phyloP scores from a whole-genome alignment of 176 grass and related monocot genomes.

The Musa acuminata region DNA sequence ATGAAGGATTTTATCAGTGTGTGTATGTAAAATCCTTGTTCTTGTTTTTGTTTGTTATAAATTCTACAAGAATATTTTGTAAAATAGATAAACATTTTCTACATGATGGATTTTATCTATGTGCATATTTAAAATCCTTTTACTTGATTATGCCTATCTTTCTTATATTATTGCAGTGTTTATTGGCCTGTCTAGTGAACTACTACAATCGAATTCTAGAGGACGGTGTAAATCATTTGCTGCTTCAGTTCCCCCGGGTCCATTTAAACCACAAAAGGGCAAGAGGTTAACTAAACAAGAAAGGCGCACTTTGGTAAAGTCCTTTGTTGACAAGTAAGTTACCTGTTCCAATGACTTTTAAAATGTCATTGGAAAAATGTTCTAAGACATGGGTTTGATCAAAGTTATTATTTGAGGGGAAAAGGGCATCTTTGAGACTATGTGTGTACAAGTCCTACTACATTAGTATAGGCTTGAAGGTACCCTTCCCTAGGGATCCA shows the following conservation, averaged over 20 bases:
- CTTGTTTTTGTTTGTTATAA: too few relatives aligned
- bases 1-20: too few relatives aligned
- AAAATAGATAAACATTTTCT: too few relatives aligned
- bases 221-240: background rate
- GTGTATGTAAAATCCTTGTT: too few relatives aligned
- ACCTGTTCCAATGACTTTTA: background rate
- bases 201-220: background rate
- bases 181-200: background rate
- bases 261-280: background rate
- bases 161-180: conserved; percentile 1
- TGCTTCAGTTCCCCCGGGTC: background rate
- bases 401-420: too few relatives aligned
- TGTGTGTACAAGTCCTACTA: too few relatives aligned
- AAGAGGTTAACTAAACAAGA: background rate
- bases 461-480: too few relatives aligned
- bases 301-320: background rate
- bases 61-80: too few relatives aligned
- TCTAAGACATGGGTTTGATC: too few relatives aligned
- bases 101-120: background rate
- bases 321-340: background rate
- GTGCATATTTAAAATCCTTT: background rate
- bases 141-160: background rate
- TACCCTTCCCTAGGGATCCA: too few relatives aligned
- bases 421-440: too few relatives aligned
- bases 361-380: too few relatives aligned